Percentiles rank a stretch among this genome's conserved stretches.
These are phyloP conservation scores for Canavalia gladiata DNA, from an alignment of 306 rosid genomes.

Conservation along the genomic window DNA sequence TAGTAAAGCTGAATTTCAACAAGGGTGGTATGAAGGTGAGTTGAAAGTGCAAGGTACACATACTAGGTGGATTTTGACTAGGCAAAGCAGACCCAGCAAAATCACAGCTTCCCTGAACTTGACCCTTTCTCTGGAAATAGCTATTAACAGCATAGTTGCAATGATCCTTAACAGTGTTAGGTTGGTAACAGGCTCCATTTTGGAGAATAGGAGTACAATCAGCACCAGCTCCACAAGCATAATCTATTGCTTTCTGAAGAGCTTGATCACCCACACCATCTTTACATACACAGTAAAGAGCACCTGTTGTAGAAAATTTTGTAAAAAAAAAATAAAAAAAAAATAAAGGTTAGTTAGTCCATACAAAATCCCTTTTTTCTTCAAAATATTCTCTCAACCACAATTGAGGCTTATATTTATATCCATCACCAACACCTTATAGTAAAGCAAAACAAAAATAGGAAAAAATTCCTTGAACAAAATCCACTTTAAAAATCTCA, in stretches of 20 bases:
- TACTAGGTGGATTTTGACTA: conserved; percentile 72
- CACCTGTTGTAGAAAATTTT: conserved; percentile 56
- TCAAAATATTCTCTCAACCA: background rate
- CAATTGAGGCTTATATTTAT: no score
- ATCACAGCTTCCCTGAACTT: conserved; percentile 79
- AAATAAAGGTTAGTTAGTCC: conserved; percentile 20
- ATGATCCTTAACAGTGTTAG: conserved; percentile 90
- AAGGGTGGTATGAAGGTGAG: background rate
- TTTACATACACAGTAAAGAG: conserved; percentile 82
- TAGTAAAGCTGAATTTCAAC: conserved; percentile 30
- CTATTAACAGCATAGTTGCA: conserved; percentile 92
- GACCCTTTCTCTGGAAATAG: conserved; percentile 84
- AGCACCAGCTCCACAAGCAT: conserved; percentile 99
- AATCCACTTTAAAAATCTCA: conserved; percentile 31
- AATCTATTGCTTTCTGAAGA: conserved; percentile 84
- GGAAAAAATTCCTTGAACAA: background rate
- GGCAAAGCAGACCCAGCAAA: conserved; percentile 69
- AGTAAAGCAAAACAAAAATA: background rate
- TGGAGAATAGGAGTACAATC: conserved; percentile 73
- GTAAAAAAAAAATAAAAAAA: background rate
- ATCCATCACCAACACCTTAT: background rate
- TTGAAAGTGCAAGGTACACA: background rate
- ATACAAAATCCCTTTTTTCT: conserved; percentile 43
- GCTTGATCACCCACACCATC: conserved; percentile 75
- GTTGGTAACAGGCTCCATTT: conserved; percentile 80